phyloP scores from a whole-genome alignment of 2,329 filamentous ascomycete genomes.

The Ophiostoma perfectum region DNA sequence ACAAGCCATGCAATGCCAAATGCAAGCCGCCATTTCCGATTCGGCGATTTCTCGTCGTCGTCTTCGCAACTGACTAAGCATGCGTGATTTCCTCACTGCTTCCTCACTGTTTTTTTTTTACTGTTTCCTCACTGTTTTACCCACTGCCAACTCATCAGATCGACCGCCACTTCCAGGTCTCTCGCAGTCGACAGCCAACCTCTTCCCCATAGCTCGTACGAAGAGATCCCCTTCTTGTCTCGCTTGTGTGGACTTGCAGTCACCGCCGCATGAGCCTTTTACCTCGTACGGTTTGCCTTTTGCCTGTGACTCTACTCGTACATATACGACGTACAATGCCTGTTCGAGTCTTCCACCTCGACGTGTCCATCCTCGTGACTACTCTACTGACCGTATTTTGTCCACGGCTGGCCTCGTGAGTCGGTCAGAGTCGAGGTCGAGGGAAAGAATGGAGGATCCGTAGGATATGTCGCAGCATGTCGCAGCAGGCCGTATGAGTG shows the following conservation, averaged over 20 bases:
- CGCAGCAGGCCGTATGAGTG: not conserved
- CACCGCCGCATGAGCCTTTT: not conserved
- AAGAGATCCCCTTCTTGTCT: not conserved
- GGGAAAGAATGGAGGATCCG: no score
- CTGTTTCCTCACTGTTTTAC: not conserved
- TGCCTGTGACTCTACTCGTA: no score
- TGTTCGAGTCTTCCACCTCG: not conserved
- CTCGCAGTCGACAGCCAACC: not conserved
- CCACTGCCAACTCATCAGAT: not conserved
- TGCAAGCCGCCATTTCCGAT: not conserved
- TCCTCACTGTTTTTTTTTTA: not conserved
- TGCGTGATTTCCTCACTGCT: not conserved
- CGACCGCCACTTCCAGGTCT: not conserved
- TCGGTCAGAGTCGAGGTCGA: not conserved
- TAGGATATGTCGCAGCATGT: not conserved
- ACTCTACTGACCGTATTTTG: conserved; percentile 5
- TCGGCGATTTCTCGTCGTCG: not conserved
- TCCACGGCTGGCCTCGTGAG: not conserved
- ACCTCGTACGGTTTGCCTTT: no score
- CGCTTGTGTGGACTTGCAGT: not conserved
- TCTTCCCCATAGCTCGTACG: not conserved
- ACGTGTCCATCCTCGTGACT: not conserved
- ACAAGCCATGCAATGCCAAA: not conserved
- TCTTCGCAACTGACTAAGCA: not conserved
- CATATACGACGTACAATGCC: no score